A percentile compares a stretch with the other conserved stretches of the same genome.
phyloP scores from a whole-genome alignment of 208 protist species.

The Borovskyia barvae region DNA sequence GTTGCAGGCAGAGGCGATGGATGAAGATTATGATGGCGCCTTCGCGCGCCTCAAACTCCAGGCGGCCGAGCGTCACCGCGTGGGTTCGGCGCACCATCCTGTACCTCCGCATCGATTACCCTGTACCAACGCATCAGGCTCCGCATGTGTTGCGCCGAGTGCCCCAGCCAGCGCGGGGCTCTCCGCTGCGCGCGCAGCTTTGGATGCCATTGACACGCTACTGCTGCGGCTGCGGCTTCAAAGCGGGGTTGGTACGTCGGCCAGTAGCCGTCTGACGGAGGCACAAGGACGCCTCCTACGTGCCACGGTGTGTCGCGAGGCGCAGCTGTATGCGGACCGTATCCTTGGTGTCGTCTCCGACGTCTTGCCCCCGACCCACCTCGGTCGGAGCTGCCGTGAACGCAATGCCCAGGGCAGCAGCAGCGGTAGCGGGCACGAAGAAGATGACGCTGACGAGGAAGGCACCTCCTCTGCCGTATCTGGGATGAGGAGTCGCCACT shows the following conservation, averaged over 20 bases:
- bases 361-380: no score
- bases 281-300: constrained; percentile 17
- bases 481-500: no score
- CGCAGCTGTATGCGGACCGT: constrained; percentile 3
- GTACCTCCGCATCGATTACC: neutral
- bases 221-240: constrained; percentile 18
- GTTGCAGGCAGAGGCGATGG: no score
- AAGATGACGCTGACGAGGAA: no score
- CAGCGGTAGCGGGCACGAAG: no score
- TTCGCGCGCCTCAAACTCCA: constrained; percentile 25
- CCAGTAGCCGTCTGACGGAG: constrained; percentile 11
- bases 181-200: constrained; percentile 8
- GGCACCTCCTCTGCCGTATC: no score
- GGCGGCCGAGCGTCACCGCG: constrained; percentile 7
- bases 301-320: constrained; percentile 12
- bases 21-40: constrained; percentile 10
- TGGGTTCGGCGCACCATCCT: neutral
- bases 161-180: neutral
- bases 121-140: neutral
- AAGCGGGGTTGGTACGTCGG: constrained; percentile 7
- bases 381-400: no score
- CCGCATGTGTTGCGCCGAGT: neutral
- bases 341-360: constrained; percentile 5
- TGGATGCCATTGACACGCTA: constrained; percentile 12
- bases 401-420: no score